Evolutionary conservation across 108 stramenopile genomes (phyloP).

Genomic region (Parietichytrium sp.): DNA sequence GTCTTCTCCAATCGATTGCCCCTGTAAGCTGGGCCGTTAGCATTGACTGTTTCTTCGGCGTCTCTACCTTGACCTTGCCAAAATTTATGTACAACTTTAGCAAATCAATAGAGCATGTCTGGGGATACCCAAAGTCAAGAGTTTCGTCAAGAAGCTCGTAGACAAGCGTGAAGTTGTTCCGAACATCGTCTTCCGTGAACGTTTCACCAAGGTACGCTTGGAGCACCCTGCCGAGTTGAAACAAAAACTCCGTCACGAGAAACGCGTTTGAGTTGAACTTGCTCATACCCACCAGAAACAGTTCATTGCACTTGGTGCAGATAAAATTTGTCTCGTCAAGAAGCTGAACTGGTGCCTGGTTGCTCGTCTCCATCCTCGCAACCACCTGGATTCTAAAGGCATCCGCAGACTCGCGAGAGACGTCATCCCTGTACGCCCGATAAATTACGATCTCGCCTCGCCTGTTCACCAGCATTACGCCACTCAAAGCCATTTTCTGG

Average conservation of each 20-base stretch:
- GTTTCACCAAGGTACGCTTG: slow-evolving; percentile 95
- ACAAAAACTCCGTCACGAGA: slow-evolving; percentile 93
- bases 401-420: background rate
- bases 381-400: slow-evolving; percentile 53
- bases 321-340: slow-evolving; percentile 94
- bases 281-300: slow-evolving; percentile 96
- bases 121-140: slow-evolving; percentile 98
- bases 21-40: slow-evolving; percentile 93
- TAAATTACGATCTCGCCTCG: slow-evolving; percentile 62
- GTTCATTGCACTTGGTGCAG: slow-evolving; percentile 89
- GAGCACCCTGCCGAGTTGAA: slow-evolving; percentile 84
- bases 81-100: slow-evolving; percentile 94
- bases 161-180: slow-evolving; percentile 96
- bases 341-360: slow-evolving; percentile 84
- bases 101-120: slow-evolving; percentile 95
- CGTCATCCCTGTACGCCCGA: slow-evolving; percentile 56
- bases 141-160: slow-evolving; percentile 98
- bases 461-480: slow-evolving; percentile 58
- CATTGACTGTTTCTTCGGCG: slow-evolving; percentile 72
- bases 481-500: slow-evolving; percentile 56
- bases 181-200: slow-evolving; percentile 85
- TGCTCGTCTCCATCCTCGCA: slow-evolving; percentile 90
- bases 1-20: slow-evolving; percentile 96
- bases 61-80: slow-evolving; percentile 75
- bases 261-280: slow-evolving; percentile 93